Evolutionary conservation across 495 filamentous ascomycete genomes (phyloP), one percentile per base, ranked within the genome.

Genomic region (Aspergillus cristatus): DNA sequence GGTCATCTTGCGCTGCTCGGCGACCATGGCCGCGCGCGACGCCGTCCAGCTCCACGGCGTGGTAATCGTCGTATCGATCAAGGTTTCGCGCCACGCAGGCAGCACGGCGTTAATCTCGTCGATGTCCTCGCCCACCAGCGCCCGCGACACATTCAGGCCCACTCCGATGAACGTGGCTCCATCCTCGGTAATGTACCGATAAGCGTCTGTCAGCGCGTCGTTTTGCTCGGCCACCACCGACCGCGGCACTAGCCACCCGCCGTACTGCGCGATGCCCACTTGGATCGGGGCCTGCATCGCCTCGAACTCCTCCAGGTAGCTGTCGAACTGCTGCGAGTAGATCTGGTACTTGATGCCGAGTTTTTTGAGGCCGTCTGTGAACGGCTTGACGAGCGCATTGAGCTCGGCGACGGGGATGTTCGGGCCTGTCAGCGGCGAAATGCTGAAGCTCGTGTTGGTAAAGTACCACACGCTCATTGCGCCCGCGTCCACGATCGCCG

Each of bases 11-110:
- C 53, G 26, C 30, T 70, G 66, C 13, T 60, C 45, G 0, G 39
- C 51, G 42, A 55, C 45, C 66, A 50, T 70, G 44, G 42, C 40
- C 12, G 36, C 58, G 42, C 14, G 28, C 0, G 67, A 28, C 0
- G 67, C 63, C 5, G 51, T 42, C 46, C 67, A 72, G 20, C 62
- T 52, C 62, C 65, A 70, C 2, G 57, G 48, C 0, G 55, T 63
- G 2, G 53, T 57, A 25, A 74, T 32, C 16, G 58, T 53, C 4
- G 54, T 61, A 24, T 59, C 51, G 28, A 74, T 63, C 25, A 75
- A 46, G 0, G 75, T 48, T 2, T 74, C 59, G n/a, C 78, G 65
- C 75, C 76, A 80, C 3, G 70, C 71, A 4, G 75, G 76, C 4
- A 73, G 54, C 1, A 81, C 71, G 1, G 74, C 55, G 45, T 78